These are phyloP conservation scores for Fusarium mexicanum DNA, from an alignment of 2,329 filamentous ascomycete species.

Conservation along the genomic window DNA sequence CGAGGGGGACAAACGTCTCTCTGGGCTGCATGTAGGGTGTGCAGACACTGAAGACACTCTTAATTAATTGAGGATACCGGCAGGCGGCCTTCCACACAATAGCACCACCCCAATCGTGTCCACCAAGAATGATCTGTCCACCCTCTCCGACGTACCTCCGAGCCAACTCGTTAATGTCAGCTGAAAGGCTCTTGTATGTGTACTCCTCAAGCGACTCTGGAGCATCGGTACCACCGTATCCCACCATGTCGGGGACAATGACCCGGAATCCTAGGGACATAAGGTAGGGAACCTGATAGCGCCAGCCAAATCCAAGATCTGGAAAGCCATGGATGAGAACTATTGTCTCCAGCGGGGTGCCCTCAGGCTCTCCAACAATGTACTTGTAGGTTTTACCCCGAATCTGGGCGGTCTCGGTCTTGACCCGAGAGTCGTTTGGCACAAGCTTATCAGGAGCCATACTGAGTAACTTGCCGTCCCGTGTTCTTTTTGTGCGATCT, in stretches of 20 bases:
- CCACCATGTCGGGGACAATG: constrained; percentile 85
- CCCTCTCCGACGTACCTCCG: constrained; percentile 58
- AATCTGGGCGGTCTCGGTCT: constrained; percentile 69
- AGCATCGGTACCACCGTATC: constrained; percentile 81
- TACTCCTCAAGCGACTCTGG: constrained; percentile 72
- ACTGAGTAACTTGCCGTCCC: not conserved
- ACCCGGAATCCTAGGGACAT: constrained; percentile 78
- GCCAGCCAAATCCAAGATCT: constrained; percentile 86
- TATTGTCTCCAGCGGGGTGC: constrained; percentile 58
- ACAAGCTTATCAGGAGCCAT: constrained; percentile 72
- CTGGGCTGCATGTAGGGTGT: constrained; percentile 74
- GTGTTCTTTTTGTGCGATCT: not conserved
- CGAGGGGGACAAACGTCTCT: constrained; percentile 63
- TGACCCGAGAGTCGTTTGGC: constrained; percentile 72
- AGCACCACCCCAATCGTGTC: constrained; percentile 91
- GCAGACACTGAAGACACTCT: constrained; percentile 81
- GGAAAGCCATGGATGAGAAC: constrained; percentile 80
- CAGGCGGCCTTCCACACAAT: constrained; percentile 79
- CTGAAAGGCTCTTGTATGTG: constrained; percentile 74
- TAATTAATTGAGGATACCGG: constrained; percentile 77
- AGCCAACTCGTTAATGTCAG: constrained; percentile 79
- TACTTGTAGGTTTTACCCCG: constrained; percentile 78
- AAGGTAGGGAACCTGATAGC: constrained; percentile 85
- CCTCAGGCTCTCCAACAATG: constrained; percentile 62
- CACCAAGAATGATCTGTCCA: constrained; percentile 78